phyloP scores from a whole-genome alignment of 108 stramenopile species.

The Stephanodiscus triporus region DNA sequence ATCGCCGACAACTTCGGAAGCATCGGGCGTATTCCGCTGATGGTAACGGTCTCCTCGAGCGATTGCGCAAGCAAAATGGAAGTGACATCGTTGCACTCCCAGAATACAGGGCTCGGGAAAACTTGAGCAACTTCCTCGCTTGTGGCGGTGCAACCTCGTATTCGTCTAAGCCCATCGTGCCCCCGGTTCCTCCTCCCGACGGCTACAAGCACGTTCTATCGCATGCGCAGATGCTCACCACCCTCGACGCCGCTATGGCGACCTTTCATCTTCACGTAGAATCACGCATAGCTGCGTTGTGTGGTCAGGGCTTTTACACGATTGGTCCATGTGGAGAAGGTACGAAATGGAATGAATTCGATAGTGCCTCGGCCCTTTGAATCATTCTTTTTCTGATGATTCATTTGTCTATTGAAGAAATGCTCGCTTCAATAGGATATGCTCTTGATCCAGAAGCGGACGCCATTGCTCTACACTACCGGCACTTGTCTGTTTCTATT shows the following conservation, averaged over 20 bases:
- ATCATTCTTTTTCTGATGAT: neutral
- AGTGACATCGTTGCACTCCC: conserved; percentile 54
- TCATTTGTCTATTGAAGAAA: conserved; percentile 19
- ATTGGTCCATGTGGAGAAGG: conserved; percentile 93
- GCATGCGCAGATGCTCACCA: conserved; percentile 33
- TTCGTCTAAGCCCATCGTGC: conserved; percentile 24
- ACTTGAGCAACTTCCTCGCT: conserved; percentile 38
- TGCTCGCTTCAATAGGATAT: conserved; percentile 57
- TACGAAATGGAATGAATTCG: conserved; percentile 17
- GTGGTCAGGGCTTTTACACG: conserved; percentile 85
- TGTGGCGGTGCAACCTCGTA: neutral
- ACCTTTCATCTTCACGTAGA: conserved; percentile 84
- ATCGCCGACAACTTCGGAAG: conserved; percentile 3
- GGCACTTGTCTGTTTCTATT: conserved; percentile 71
- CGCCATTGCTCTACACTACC: conserved; percentile 82
- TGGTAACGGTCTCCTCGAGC: conserved; percentile 31
- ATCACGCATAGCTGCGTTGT: conserved; percentile 75
- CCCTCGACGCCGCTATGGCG: conserved; percentile 69
- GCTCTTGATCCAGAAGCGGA: conserved; percentile 55
- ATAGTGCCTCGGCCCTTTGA: conserved; percentile 3
- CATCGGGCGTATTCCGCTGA: conserved; percentile 6
- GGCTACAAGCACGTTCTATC: conserved; percentile 50
- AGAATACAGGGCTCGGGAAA: conserved; percentile 43
- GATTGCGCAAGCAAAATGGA: conserved; percentile 29
- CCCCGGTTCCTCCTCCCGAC: conserved; percentile 43